These are phyloP conservation scores for Scheffersomyces stipitis DNA, from an alignment of 805 yeast genomes.

Conservation along the genomic window DNA sequence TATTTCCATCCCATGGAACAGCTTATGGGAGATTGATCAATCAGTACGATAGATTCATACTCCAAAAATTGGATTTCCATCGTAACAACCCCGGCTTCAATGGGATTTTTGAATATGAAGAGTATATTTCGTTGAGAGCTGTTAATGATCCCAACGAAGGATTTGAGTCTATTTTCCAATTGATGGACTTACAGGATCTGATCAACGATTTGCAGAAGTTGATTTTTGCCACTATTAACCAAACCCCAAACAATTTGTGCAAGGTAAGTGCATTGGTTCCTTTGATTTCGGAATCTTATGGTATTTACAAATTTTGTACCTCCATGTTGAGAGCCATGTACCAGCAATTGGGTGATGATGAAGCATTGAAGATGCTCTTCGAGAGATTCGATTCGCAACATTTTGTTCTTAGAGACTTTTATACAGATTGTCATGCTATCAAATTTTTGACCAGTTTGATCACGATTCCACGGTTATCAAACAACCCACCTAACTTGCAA, in stretches of 20 bases:
- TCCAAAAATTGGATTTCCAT: conserved; percentile 79
- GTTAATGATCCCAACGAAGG: conserved; percentile 96
- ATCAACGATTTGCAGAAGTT: conserved; percentile 76
- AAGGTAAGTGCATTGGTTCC: conserved; percentile 87
- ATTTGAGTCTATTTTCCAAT: conserved; percentile 80
- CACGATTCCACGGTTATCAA: conserved; percentile 68
- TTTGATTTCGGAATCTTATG: conserved; percentile 85
- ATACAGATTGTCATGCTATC: conserved; percentile 85
- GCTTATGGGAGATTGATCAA: conserved; percentile 72
- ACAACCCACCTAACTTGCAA: conserved; percentile 59
- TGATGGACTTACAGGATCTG: conserved; percentile 82
- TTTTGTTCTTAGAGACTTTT: conserved; percentile 73
- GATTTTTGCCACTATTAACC: conserved; percentile 68
- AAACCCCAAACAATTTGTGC: conserved; percentile 65
- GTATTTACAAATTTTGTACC: conserved; percentile 84
- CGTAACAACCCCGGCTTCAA: conserved; percentile 83
- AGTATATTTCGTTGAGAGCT: conserved; percentile 81
- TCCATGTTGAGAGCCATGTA: conserved; percentile 91
- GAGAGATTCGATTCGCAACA: conserved; percentile 73
- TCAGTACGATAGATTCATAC: conserved; percentile 70
- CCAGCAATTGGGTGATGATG: conserved; percentile 68
- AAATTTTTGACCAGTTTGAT: conserved; percentile 78
- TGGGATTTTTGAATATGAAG: conserved; percentile 95
- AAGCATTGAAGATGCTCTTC: conserved; percentile 71
- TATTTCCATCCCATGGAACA: conserved; percentile 41